phyloP scores from a whole-genome alignment of 805 yeast genomes.

The Scheffersomyces stipitis region DNA sequence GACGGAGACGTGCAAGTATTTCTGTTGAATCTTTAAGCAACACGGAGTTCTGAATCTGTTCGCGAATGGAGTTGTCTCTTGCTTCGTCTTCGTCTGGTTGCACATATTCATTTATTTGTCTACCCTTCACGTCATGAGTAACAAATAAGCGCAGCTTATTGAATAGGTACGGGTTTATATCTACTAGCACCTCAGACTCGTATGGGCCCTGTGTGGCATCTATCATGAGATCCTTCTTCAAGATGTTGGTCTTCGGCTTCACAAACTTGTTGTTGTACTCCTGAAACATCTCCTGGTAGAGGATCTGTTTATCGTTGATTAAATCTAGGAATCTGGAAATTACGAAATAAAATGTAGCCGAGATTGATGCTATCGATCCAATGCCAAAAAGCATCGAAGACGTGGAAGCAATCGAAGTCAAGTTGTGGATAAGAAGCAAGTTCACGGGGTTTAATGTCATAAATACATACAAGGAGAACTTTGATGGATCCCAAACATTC shows the following conservation, averaged over 20 bases:
- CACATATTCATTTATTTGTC: constrained; percentile 19
- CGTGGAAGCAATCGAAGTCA: constrained; percentile 12
- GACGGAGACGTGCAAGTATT: constrained; percentile 7
- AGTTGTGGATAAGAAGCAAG: constrained; percentile 37
- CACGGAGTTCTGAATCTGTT: constrained; percentile 1
- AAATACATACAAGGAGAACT: constrained; percentile 51
- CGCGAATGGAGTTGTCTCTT: not conserved
- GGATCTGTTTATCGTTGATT: constrained; percentile 57
- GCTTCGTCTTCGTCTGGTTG: constrained; percentile 1
- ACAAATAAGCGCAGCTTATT: constrained; percentile 45
- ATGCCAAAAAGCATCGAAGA: constrained; percentile 8
- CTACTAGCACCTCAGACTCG: constrained; percentile 17
- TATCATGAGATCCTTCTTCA: constrained; percentile 58
- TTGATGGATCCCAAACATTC: constrained; percentile 66
- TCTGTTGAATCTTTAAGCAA: constrained; percentile 12
- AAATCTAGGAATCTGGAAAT: constrained; percentile 48
- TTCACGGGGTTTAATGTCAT: constrained; percentile 61
- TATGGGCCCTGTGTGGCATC: constrained; percentile 51
- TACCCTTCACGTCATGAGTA: constrained; percentile 50
- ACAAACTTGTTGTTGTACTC: constrained; percentile 67
- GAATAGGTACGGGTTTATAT: constrained; percentile 23
- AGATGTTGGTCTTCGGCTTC: constrained; percentile 52
- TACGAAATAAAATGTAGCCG: constrained; percentile 29
- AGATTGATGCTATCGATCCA: constrained; percentile 18
- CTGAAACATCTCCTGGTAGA: constrained; percentile 57